phyloP scores from a whole-genome alignment of 2,329 filamentous ascomycete species.

The Cordyceps tenuipes region DNA sequence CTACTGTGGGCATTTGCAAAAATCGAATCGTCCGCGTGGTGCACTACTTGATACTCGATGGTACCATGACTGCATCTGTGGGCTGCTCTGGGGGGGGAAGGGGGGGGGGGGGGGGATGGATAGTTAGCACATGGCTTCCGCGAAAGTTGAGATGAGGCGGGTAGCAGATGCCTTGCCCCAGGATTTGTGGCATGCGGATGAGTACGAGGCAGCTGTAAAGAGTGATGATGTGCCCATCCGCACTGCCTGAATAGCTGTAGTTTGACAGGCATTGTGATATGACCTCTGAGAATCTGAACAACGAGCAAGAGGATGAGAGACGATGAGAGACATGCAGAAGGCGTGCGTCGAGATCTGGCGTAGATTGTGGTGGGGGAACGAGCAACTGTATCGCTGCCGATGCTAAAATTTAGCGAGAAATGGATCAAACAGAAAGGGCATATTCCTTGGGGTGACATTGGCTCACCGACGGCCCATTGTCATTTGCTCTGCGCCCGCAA shows the following conservation, averaged over 20 bases:
- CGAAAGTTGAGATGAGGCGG: background rate
- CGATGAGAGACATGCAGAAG: background rate
- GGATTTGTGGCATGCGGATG: background rate
- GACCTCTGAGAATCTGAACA: background rate
- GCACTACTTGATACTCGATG: background rate
- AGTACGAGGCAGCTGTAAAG: background rate
- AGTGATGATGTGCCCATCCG: background rate
- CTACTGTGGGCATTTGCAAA: background rate
- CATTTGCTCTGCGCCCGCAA: background rate
- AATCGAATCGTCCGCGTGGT: background rate
- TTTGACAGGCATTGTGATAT: background rate
- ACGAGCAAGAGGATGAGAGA: background rate
- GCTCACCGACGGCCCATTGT: background rate
- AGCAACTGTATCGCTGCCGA: background rate
- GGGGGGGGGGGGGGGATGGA: no score
- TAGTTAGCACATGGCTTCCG: background rate
- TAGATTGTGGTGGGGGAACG: background rate
- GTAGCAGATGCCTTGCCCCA: background rate
- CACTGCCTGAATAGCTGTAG: background rate
- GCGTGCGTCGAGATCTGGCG: constrained; percentile 1
- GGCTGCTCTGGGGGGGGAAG: background rate
- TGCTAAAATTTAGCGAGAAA: background rate
- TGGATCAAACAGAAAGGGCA: background rate
- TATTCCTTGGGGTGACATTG: constrained; percentile 4
- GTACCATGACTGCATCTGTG: background rate